These are phyloP conservation scores for Catharanthus roseus DNA, from an alignment of 257 asterid species.

Conservation along the genomic window DNA sequence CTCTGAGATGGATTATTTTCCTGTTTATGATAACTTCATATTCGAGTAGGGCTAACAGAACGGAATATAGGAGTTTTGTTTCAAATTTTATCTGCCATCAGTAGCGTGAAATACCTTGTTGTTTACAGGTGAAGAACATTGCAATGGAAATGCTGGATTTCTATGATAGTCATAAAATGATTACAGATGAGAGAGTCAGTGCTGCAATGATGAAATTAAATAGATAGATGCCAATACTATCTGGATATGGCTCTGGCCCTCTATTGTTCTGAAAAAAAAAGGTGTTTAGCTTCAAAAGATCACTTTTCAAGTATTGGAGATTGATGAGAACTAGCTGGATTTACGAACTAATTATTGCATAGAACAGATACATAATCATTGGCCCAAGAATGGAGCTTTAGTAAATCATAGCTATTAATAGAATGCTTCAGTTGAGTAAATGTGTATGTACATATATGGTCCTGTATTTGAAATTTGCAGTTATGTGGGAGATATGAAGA, in stretches of 20 bases:
- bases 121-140: slow-evolving; percentile 77
- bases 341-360: too few species aligned
- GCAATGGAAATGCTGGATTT: slow-evolving; percentile 91
- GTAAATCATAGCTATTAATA: too few species aligned
- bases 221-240: slow-evolving; percentile 20
- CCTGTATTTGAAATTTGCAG: too few species aligned
- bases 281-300: too few species aligned
- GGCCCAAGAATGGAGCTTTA: too few species aligned
- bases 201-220: slow-evolving; percentile 72
- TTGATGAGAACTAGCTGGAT: background rate
- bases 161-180: slow-evolving; percentile 68
- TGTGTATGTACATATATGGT: too few species aligned
- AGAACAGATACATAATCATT: too few species aligned
- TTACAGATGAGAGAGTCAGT: slow-evolving; percentile 63
- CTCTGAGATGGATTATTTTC: background rate
- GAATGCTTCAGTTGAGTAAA: too few species aligned
- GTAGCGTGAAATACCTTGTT: background rate
- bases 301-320: background rate
- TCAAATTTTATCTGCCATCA: slow-evolving; percentile 2
- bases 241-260: too few species aligned
- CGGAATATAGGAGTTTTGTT: background rate
- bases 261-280: too few species aligned
- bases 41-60: slow-evolving; percentile 1
- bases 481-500: too few species aligned
- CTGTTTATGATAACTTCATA: too few species aligned